These are phyloP conservation scores for Lasiodiplodia gonubiensis DNA, from an alignment of 2,329 filamentous ascomycete genomes.

Conservation along the genomic window DNA sequence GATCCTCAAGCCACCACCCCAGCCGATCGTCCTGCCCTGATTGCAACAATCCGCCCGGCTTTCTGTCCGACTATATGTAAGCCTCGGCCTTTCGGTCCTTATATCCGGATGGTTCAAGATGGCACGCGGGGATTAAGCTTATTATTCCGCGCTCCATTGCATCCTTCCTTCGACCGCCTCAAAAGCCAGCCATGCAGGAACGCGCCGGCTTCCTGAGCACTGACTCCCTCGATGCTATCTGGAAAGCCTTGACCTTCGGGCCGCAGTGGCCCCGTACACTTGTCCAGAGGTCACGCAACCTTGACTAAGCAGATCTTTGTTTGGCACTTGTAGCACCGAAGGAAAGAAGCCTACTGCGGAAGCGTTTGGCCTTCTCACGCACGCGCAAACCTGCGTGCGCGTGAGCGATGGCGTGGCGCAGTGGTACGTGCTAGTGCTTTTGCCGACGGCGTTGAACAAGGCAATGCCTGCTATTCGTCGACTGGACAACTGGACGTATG, in stretches of 20 bases:
- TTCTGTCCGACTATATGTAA: not conserved
- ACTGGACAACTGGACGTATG: not conserved
- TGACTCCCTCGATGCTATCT: not conserved
- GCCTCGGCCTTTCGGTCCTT: not conserved
- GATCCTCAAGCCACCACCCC: not conserved
- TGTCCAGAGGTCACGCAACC: not conserved
- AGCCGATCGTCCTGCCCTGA: not conserved
- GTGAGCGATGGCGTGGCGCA: not conserved
- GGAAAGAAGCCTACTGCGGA: too few relatives aligned
- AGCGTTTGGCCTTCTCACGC: not conserved
- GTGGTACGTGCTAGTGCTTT: not conserved
- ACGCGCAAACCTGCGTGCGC: not conserved
- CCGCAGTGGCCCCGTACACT: not conserved
- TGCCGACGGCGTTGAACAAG: not conserved
- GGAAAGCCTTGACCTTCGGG: not conserved
- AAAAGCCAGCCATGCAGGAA: not conserved
- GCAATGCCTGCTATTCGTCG: not conserved
- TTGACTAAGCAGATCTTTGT: not conserved
- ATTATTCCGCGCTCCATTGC: not conserved
- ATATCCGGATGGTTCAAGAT: not conserved
- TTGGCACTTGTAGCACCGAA: not conserved
- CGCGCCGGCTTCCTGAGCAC: not conserved
- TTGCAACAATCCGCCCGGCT: not conserved
- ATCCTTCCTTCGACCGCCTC: too few relatives aligned
- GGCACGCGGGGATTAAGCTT: not conserved